These are phyloP conservation scores for Saccharomycopsis javanensis DNA, from an alignment of 805 yeast species.

Conservation along the genomic window DNA sequence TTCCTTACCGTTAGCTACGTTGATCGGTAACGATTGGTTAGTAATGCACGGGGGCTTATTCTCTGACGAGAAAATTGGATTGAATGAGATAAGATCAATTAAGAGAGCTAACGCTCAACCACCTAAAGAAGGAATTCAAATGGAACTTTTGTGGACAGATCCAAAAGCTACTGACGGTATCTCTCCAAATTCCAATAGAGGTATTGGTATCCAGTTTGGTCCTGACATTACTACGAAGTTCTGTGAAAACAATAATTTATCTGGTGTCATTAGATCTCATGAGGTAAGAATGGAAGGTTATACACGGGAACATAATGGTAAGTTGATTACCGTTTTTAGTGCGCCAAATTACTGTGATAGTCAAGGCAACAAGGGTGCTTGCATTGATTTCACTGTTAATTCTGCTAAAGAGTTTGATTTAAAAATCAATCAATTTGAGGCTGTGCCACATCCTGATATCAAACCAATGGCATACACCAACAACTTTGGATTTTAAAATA, in stretches of 20 bases:
- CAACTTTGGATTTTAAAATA: constrained; percentile 35
- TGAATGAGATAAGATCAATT: constrained; percentile 64
- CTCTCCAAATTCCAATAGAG: constrained; percentile 74
- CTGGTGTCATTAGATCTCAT: constrained; percentile 84
- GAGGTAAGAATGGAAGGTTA: constrained; percentile 92
- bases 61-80: constrained; percentile 59
- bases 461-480: constrained; percentile 89
- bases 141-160: constrained; percentile 97
- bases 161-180: constrained; percentile 77
- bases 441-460: constrained; percentile 82
- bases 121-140: constrained; percentile 82
- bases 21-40: constrained; percentile 67
- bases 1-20: constrained; percentile 74
- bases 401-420: constrained; percentile 39
- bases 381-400: constrained; percentile 54
- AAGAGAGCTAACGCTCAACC: constrained; percentile 68
- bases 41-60: constrained; percentile 96
- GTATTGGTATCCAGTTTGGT: constrained; percentile 93
- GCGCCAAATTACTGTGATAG: constrained; percentile 97
- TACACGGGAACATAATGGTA: constrained; percentile 77
- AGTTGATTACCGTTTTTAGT: constrained; percentile 86
- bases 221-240: constrained; percentile 84
- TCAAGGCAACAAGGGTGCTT: constrained; percentile 86
- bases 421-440: constrained; percentile 54
- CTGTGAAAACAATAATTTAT: constrained; percentile 59